These are phyloP conservation scores for Auriscalpium orientale DNA, from an alignment of 768 basidiomycete species.

Conservation along the genomic window DNA sequence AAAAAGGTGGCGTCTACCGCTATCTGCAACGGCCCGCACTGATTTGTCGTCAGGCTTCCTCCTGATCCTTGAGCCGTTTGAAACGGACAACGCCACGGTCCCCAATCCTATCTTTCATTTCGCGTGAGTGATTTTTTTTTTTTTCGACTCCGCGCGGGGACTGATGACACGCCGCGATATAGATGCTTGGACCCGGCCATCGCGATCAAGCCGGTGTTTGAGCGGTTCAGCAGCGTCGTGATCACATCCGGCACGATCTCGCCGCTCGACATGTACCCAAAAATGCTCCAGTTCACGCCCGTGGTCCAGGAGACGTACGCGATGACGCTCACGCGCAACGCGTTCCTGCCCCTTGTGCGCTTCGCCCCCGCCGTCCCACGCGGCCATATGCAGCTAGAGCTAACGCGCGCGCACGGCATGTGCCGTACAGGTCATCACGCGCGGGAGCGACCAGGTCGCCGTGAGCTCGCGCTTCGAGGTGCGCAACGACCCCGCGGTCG, in stretches of 20 bases:
- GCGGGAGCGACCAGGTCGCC: conserved; percentile 96
- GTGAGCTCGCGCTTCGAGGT: conserved; percentile 99
- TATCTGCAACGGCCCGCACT: background rate
- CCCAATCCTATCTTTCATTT: conserved; percentile 99
- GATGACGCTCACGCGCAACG: conserved; percentile 95
- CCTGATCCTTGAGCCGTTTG: conserved; percentile 95
- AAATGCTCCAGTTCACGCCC: conserved; percentile 97
- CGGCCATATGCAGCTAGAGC: background rate
- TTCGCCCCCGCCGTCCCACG: background rate
- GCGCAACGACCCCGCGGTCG: conserved; percentile 96
- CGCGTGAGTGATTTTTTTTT: conserved; percentile 45
- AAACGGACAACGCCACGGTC: conserved; percentile 96
- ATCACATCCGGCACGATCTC: conserved; percentile 99
- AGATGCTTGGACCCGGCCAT: conserved; percentile 97
- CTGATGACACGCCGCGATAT: conserved; percentile 25
- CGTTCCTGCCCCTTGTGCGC: conserved; percentile 86
- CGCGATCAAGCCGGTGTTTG: conserved; percentile 96
- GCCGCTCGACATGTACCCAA: conserved; percentile 99
- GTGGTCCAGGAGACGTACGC: conserved; percentile 96
- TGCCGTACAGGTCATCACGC: conserved; percentile 76
- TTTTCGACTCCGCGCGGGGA: conserved; percentile 9
- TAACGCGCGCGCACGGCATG: background rate
- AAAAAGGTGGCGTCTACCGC: conserved; percentile 57
- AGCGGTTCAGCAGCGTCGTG: conserved; percentile 95
- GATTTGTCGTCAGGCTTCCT: conserved; percentile 65